Evolutionary conservation across 768 basidiomycete species (phyloP), one percentile per base, ranked within the genome.

Genomic region (Rubroboletus satanas): DNA sequence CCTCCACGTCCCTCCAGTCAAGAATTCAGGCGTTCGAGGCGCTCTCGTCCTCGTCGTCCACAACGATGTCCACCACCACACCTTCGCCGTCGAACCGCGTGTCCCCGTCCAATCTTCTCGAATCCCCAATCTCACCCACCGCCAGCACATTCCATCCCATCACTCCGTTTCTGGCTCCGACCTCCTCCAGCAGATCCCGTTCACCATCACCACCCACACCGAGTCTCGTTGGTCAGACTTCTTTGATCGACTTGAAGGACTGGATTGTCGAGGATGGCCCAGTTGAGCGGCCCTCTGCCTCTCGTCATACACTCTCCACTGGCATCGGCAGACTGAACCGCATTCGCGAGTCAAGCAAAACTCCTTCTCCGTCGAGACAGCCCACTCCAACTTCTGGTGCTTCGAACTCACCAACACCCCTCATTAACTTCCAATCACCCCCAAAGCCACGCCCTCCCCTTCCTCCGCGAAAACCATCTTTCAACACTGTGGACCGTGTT

Each of bases 181-280:
- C 57, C 33, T 52, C 57, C 18, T 54, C 62, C 51, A 62, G 38
- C 43, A 56, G 59, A 45, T 71, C 71, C 38, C 58, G 59, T 33
- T 81, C 83, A 2, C 75, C 80, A 5, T 81, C 83, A 0, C 78
- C 80, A 0, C 75, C 80, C 5, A 55, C 79, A 2, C 75, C 77
- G 11, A 63, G 59, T 36, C 55, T 73, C 31, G 56, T 59, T 42
- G 73, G 77, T 33, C 84, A 80, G 64, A 74, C 82, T 0, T 87
- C 87, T 35, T 73, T 87, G 49, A 80, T 88, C 59, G 87, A 89
- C 70, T 75, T 89, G 54, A 80, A 79, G 54, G 87, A 89, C 67
- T 88, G 87, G 86, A 79, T 87, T 50, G 73, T 87, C 51, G 86
- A 85, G 45, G 83, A 85, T 58, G 82, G 80, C 10, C 76, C 79